Percentiles rank a stretch among this genome's conserved stretches.
Evolutionary conservation across 2,329 filamentous ascomycete genomes (phyloP).

Genomic region (Huntiella abstrusa): DNA sequence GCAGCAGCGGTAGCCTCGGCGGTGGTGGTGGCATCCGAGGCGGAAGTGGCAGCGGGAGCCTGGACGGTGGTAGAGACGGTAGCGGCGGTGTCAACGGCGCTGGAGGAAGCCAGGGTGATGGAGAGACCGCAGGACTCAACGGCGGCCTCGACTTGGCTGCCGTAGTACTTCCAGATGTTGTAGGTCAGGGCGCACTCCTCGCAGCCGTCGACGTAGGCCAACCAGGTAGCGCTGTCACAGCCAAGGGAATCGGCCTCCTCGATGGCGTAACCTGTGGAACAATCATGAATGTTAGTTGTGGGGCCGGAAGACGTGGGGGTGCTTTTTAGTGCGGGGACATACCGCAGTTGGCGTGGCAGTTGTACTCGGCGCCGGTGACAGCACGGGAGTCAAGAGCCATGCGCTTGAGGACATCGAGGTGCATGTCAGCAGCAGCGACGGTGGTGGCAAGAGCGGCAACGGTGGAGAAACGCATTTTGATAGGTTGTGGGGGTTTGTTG

Average conservation of each 20-base stretch:
- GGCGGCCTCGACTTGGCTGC: conserved; percentile 19
- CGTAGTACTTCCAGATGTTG: conserved; percentile 27
- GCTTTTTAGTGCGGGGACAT: conserved; percentile 12
- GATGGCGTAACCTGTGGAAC: conserved; percentile 17
- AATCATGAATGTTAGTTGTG: not conserved
- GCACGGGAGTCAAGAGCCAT: conserved; percentile 2
- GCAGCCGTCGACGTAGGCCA: conserved; percentile 24
- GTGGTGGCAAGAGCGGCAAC: conserved; percentile 2
- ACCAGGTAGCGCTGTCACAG: conserved; percentile 21
- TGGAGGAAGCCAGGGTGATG: not conserved
- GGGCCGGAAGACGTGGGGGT: not conserved
- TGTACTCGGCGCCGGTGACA: conserved; percentile 10
- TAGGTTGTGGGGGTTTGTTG: not conserved
- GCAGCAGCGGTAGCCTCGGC: not conserved
- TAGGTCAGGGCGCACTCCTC: conserved; percentile 24
- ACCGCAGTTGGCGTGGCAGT: conserved; percentile 34
- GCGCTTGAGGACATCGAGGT: conserved; percentile 4
- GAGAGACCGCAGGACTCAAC: conserved; percentile 19
- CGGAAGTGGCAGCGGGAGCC: not conserved
- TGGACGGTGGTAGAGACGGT: not conserved
- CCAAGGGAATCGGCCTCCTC: conserved; percentile 14
- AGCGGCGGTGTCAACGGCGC: not conserved
- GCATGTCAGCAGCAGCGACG: conserved; percentile 2
- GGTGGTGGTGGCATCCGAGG: not conserved
- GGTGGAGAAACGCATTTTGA: conserved; percentile 3